Evolutionary conservation across 148 eudicot species (phyloP), one percentile per base, ranked within the genome.

Genomic region (Suaeda aralocaspica): DNA sequence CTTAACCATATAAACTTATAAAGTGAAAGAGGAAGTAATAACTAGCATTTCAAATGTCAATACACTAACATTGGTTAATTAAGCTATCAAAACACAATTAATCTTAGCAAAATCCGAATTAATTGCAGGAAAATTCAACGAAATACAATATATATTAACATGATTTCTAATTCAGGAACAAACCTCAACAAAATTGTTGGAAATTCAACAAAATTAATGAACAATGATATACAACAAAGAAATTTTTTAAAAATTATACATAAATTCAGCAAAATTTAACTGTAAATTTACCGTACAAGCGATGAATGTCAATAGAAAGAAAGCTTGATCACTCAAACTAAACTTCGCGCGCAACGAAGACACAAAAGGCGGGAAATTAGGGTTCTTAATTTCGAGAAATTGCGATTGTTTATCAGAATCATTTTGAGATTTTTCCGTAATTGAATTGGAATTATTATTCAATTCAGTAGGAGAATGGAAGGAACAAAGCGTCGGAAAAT

Each of bases 231-330:
- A 21, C 3, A 53, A 31, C 26, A 34, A 31, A 19, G 42, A 58
- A 11, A n/a, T n/a, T n/a, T n/a, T n/a, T n/a, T n/a, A n/a, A n/a
- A n/a, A n/a, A n/a, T n/a, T n/a, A n/a, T n/a, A n/a, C n/a, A n/a
- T n/a, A n/a, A n/a, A n/a, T n/a, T n/a, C n/a, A n/a, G n/a, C n/a
- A n/a, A 36, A 10, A 50, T 22, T 10, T 18, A 15, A 59, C 31
- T n/a, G 31, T n/a, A n/a, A n/a, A 57, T 61, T 31, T 74, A 87
- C 91, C 78, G 91, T 84, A 84, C 89, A 91, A 74, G 84, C 91
- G 63, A 88, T 83, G 83, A 91, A 86, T 51, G 91, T 75, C 15
- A 86, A 68, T 10, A 88, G 83, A 67, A 88, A 85, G 81, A 76
- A 84, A 73, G 85, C 89, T 72, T 84, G 88, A 65, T 88, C 91